Evolutionary conservation across 1,139 yeast species (phyloP).

Genomic region (Protomyces arabidopsidicola): DNA sequence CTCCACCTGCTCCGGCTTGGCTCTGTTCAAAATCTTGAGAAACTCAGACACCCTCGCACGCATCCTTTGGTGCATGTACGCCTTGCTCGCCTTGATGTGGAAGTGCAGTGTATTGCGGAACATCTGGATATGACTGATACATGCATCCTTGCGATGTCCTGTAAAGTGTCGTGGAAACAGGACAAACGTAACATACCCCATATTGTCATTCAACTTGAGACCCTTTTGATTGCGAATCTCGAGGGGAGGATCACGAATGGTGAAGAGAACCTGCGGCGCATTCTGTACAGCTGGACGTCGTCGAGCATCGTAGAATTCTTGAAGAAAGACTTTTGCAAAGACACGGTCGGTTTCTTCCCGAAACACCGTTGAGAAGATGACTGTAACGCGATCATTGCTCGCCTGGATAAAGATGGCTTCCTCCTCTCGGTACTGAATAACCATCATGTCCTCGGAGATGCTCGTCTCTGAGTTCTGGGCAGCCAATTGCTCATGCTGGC

Average conservation of each 20-base stretch:
- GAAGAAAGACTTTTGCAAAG: constrained; percentile 90
- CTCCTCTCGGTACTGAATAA: constrained; percentile 83
- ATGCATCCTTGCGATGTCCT: constrained; percentile 48
- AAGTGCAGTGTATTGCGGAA: constrained; percentile 97
- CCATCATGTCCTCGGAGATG: constrained; percentile 58
- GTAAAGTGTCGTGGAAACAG: constrained; percentile 62
- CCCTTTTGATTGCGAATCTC: constrained; percentile 54
- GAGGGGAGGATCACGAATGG: constrained; percentile 86
- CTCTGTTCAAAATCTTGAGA: constrained; percentile 91
- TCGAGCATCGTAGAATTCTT: constrained; percentile 96
- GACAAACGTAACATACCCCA: constrained; percentile 47
- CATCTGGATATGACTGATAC: constrained; percentile 81
- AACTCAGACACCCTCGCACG: constrained; percentile 90
- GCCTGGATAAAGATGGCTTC: constrained; percentile 90
- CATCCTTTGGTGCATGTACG: constrained; percentile 98
- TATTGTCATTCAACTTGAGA: constrained; percentile 38
- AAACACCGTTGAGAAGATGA: constrained; percentile 87
- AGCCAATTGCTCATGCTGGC: constrained; percentile 39
- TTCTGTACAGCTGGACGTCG: constrained; percentile 84
- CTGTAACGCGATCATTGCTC: constrained; percentile 92
- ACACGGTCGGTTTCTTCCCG: constrained; percentile 95
- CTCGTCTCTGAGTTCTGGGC: constrained; percentile 40
- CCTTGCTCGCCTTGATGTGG: constrained; percentile 96
- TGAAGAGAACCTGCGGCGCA: constrained; percentile 94
- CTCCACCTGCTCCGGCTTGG: constrained; percentile 87